Percentiles rank a stretch among this genome's conserved stretches.
Conservation (phyloP, 306 rosid species). For the Herpetospermum pedunculosum region DNA sequence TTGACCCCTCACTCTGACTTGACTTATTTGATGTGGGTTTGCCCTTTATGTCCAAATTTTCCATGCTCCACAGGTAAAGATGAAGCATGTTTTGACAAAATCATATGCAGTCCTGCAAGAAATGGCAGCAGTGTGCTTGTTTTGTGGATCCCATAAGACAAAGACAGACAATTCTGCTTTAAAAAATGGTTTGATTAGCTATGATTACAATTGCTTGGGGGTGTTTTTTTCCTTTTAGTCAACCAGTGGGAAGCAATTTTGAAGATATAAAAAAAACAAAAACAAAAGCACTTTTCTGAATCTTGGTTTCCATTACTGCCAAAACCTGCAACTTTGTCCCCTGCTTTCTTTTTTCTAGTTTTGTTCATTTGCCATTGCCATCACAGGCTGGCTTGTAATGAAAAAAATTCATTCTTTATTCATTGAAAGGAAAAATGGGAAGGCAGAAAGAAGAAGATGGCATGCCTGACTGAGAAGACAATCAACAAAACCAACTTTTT, state of each 20-base stretch:
- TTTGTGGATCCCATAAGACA: slow-evolving; percentile 10
- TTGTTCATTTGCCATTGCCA: neutral
- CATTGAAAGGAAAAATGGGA: neutral
- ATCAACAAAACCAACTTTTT: slow-evolving; percentile 18
- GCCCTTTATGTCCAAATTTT: neutral
- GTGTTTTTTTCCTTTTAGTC: neutral
- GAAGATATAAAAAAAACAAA: neutral
- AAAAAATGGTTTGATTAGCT: neutral
- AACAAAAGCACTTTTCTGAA: neutral
- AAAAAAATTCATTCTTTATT: neutral
- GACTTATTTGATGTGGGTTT: neutral
- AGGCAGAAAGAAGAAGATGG: neutral
- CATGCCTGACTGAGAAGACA: slow-evolving; percentile 3
- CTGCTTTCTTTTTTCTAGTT: neutral
- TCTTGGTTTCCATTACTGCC: slow-evolving; percentile 7
- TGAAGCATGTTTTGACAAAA: slow-evolving; percentile 7
- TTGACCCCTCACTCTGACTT: neutral
- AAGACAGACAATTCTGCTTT: slow-evolving; percentile 1
- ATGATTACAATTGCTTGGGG: neutral
- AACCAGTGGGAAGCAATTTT: neutral
- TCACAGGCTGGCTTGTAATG: slow-evolving; percentile 8
- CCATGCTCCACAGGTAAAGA: neutral
- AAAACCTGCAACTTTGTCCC: slow-evolving; percentile 4
- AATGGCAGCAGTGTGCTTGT: slow-evolving; percentile 2
- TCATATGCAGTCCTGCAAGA: neutral